Evolutionary conservation across 2,329 filamentous ascomycete genomes (phyloP).

Genomic region (Hirsutella minnesotensis): DNA sequence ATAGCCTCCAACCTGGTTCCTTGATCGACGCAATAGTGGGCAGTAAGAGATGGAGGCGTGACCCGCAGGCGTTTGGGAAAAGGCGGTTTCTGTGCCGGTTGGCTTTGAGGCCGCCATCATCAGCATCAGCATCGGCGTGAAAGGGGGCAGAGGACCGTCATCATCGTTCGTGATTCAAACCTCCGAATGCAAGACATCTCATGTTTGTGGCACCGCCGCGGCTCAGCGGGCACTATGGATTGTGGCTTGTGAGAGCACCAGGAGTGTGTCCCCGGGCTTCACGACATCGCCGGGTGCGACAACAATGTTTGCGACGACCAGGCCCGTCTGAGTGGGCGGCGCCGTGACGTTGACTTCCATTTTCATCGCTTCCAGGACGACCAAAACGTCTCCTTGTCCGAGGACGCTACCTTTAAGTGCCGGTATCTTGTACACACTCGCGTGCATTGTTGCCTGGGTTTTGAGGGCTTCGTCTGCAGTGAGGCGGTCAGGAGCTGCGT

Average conservation of each 20-base stretch:
- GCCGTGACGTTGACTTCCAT: constrained; percentile 30
- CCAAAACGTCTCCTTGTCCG: constrained; percentile 26
- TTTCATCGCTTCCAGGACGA: constrained; percentile 45
- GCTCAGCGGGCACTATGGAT: background rate
- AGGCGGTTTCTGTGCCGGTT: background rate
- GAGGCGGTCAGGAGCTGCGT: background rate
- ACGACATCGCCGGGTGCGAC: constrained; percentile 3
- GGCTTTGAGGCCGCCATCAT: background rate
- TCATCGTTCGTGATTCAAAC: no score
- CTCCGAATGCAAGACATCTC: background rate
- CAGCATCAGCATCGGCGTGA: no score
- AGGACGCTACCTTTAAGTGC: constrained; percentile 28
- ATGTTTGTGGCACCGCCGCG: background rate
- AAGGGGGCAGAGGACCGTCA: no score
- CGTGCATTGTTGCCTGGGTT: constrained; percentile 11
- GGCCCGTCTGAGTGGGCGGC: background rate
- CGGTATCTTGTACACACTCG: constrained; percentile 42
- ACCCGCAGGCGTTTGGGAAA: background rate
- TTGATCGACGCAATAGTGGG: background rate
- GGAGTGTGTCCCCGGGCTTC: constrained; percentile 3
- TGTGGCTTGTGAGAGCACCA: background rate
- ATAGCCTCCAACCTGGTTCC: constrained; percentile 6
- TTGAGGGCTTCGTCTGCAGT: constrained; percentile 18
- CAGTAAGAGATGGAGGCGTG: background rate
- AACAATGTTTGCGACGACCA: background rate